A percentile compares a stretch with the other conserved stretches of the same genome.
These are phyloP conservation scores for Pleurotus tuoliensis DNA, from an alignment of 768 basidiomycete genomes.

Conservation along the genomic window DNA sequence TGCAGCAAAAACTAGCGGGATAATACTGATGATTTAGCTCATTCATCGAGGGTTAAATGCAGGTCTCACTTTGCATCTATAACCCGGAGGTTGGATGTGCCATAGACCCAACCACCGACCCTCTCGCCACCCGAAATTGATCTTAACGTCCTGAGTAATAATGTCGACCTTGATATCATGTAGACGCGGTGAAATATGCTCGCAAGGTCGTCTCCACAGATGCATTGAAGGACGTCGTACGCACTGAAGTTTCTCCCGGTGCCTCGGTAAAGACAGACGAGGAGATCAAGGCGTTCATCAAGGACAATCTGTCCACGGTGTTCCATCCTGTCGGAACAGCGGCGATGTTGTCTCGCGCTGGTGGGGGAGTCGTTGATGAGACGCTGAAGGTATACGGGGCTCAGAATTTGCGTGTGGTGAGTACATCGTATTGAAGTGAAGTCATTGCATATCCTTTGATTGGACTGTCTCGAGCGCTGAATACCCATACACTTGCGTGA, in stretches of 20 bases:
- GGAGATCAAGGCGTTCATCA: slow-evolving; percentile 12
- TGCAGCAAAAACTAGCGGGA: slow-evolving; percentile 10
- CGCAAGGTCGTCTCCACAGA: slow-evolving; percentile 13
- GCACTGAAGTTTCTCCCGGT: slow-evolving; percentile 14
- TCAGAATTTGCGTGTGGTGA: slow-evolving; percentile 14
- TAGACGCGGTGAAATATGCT: slow-evolving; percentile 20
- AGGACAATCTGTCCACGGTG: slow-evolving; percentile 1
- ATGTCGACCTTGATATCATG: slow-evolving; percentile 15
- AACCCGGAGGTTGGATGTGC: slow-evolving; percentile 36
- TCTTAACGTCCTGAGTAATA: slow-evolving; percentile 31
- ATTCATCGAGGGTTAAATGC: no score
- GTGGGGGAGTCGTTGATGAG: slow-evolving; percentile 22
- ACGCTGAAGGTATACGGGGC: slow-evolving; percentile 17
- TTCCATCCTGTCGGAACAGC: slow-evolving; percentile 24
- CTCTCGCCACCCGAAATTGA: slow-evolving; percentile 40
- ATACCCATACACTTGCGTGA: background rate
- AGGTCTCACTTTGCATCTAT: slow-evolving; percentile 17
- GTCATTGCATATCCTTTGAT: background rate
- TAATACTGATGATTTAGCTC: slow-evolving; percentile 3
- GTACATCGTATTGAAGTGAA: background rate
- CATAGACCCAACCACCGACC: slow-evolving; percentile 39
- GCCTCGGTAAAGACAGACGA: slow-evolving; percentile 7
- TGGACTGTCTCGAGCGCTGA: background rate
- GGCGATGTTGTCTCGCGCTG: slow-evolving; percentile 23
- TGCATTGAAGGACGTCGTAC: slow-evolving; percentile 1